Base-by-base conservation (phyloP, 1,284 basidiomycete species). In the Quambalaria eucalypti region DNA sequence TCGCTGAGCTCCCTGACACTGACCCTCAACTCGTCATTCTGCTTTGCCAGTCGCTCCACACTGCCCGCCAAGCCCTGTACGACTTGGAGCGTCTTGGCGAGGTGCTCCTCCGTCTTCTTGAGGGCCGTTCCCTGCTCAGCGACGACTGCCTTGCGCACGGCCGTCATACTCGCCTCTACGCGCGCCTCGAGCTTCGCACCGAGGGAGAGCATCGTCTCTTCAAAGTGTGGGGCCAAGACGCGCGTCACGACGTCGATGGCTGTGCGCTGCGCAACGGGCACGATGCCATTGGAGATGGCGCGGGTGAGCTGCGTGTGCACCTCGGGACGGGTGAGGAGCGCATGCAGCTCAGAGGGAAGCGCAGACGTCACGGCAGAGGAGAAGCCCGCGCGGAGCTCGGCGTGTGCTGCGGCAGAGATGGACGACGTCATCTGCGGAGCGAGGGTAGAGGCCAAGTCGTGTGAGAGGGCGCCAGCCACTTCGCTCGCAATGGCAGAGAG, bases 171-270 rank as follows among this genome's bases (percentile, higher is more conserved):
- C 5, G 16, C 21, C 16, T 21, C 36, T 7, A 23, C 25, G 21
- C 16, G 7, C 6, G 21, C 42, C 25, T 46, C 42, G 19, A 46
- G 21, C 21, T 26, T 46, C 42, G 19, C 12, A 19, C 12, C 42
- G 12, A 46, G 21, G 21, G 21, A 14, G 36, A 39, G 36, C 56
- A 63, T 61, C 4, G 60, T 55, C 14, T 61, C 59, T 42, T 63
- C 59, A 51, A 62, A 62, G 57, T 63, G 56, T 14, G 61, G 64
- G 2, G 64, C 64, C 10, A 63, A 58, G 6, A 61, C 61, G 21
- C 52, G 56, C 48, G 49, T 54, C 40, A 65, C 55, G 19, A 59
- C 55, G 48, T 65, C 61, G 44, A 61, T 54, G 19, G 59, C 61
- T 2, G 60, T 65, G 29, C 55, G 54, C 54, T 60, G 60, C 29